These are phyloP conservation scores for Suhomyces xylopsoci DNA, from an alignment of 805 yeast species.

Conservation along the genomic window DNA sequence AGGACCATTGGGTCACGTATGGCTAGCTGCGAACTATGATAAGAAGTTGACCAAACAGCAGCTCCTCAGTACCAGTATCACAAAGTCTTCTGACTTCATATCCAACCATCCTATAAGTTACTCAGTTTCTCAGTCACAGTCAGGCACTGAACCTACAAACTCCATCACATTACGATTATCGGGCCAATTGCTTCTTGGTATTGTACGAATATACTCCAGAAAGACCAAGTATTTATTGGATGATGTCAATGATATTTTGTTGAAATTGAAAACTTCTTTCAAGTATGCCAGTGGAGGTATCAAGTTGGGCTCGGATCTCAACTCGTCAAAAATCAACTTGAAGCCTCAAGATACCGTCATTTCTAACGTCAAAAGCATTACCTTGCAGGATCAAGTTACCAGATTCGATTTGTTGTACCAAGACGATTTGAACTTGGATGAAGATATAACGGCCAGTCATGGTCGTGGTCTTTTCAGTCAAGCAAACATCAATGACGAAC, in stretches of 20 bases:
- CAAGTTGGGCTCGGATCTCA: slow-evolving; percentile 14
- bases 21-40: slow-evolving; percentile 91
- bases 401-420: slow-evolving; percentile 70
- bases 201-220: slow-evolving; percentile 80
- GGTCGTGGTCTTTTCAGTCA: slow-evolving; percentile 23
- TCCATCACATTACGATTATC: slow-evolving; percentile 77
- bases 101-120: slow-evolving; percentile 61
- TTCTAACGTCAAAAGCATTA: slow-evolving; percentile 55
- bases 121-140: slow-evolving; percentile 13
- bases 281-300: slow-evolving; percentile 35
- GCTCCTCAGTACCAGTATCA: slow-evolving; percentile 66
- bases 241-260: slow-evolving; percentile 75
- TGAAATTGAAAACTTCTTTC: slow-evolving; percentile 69
- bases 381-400: slow-evolving; percentile 74
- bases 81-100: slow-evolving; percentile 42
- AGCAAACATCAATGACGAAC: background rate
- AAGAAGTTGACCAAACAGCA: slow-evolving; percentile 71
- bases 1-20: slow-evolving; percentile 85
- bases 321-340: slow-evolving; percentile 48
- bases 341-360: slow-evolving; percentile 61
- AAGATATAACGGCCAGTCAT: slow-evolving; percentile 11
- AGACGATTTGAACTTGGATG: slow-evolving; percentile 48
- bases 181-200: slow-evolving; percentile 83
- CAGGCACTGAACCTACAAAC: slow-evolving; percentile 16
- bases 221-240: slow-evolving; percentile 80